A percentile compares a stretch with the other conserved stretches of the same genome.
Evolutionary conservation across 1,284 basidiomycete genomes (phyloP).

Genomic region (Acaromyces ingoldii): DNA sequence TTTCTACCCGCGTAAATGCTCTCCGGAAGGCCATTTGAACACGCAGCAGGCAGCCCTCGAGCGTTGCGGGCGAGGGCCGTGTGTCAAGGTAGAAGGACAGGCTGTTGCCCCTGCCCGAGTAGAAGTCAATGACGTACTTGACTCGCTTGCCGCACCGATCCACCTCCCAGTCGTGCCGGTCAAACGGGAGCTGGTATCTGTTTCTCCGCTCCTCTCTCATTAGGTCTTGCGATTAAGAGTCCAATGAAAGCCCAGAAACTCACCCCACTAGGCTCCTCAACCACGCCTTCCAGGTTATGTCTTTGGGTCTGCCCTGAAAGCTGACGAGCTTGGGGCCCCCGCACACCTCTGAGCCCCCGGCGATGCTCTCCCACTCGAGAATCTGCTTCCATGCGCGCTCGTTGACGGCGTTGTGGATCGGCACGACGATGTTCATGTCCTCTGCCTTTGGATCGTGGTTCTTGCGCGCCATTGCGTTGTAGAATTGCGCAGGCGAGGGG

Average conservation of each 20-base stretch:
- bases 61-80: constrained; percentile 82
- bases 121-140: constrained; percentile 97
- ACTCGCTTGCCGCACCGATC: constrained; percentile 80
- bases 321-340: constrained; percentile 77
- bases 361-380: constrained; percentile 71
- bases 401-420: constrained; percentile 98
- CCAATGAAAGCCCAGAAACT: too few relatives aligned
- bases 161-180: constrained; percentile 94
- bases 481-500: constrained; percentile 97
- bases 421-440: constrained; percentile 93
- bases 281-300: constrained; percentile 71
- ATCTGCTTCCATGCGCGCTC: constrained; percentile 91
- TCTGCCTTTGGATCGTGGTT: constrained; percentile 60
- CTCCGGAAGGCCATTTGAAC: constrained; percentile 3
- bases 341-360: constrained; percentile 59
- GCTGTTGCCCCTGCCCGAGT: constrained; percentile 64
- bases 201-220: too few relatives aligned
- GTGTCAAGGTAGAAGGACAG: constrained; percentile 85
- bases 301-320: constrained; percentile 60
- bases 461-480: constrained; percentile 88
- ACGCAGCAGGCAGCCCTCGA: constrained; percentile 79
- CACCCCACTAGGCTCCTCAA: constrained; percentile 80
- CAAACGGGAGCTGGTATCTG: constrained; percentile 88
- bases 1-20: neutral
- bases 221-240: too few relatives aligned